These are phyloP conservation scores for Hyaloscypha variabilis DNA, from an alignment of 495 filamentous ascomycete species.

Conservation along the genomic window DNA sequence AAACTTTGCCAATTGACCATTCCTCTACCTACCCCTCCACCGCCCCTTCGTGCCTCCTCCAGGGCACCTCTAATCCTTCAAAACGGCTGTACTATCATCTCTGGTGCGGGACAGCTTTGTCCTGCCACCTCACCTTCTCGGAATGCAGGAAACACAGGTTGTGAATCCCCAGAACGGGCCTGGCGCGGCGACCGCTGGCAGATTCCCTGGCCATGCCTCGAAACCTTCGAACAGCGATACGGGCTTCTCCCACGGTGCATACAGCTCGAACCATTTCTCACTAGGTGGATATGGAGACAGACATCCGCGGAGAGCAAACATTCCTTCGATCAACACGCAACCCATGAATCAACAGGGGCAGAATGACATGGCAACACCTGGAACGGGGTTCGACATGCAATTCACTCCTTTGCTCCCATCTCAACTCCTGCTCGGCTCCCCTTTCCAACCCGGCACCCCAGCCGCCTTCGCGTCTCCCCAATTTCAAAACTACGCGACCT, in stretches of 20 bases:
- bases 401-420: constrained; percentile 95
- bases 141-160: constrained; percentile 83
- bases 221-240: constrained; percentile 81
- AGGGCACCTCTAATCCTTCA: constrained; percentile 62
- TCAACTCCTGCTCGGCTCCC: constrained; percentile 90
- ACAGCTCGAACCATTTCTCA: constrained; percentile 71
- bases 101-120: constrained; percentile 72
- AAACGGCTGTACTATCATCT: constrained; percentile 71
- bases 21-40: constrained; percentile 11
- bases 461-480: constrained; percentile 87
- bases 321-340: constrained; percentile 90
- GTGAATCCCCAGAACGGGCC: constrained; percentile 53
- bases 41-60: constrained; percentile 45
- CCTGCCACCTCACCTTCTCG: constrained; percentile 76
- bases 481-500: constrained; percentile 80
- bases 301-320: constrained; percentile 79
- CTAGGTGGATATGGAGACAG: constrained; percentile 79
- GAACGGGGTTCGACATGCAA: constrained; percentile 94
- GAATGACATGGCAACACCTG: constrained; percentile 83
- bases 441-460: constrained; percentile 94
- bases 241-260: constrained; percentile 90
- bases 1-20: constrained; percentile 14
- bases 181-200: constrained; percentile 52
- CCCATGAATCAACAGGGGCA: constrained; percentile 47
- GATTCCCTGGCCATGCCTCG: constrained; percentile 62